A percentile compares a stretch with the other conserved stretches of the same genome.
Evolutionary conservation across 192 early-diverging fungal species (phyloP).

Genomic region (Backusella luteola): DNA sequence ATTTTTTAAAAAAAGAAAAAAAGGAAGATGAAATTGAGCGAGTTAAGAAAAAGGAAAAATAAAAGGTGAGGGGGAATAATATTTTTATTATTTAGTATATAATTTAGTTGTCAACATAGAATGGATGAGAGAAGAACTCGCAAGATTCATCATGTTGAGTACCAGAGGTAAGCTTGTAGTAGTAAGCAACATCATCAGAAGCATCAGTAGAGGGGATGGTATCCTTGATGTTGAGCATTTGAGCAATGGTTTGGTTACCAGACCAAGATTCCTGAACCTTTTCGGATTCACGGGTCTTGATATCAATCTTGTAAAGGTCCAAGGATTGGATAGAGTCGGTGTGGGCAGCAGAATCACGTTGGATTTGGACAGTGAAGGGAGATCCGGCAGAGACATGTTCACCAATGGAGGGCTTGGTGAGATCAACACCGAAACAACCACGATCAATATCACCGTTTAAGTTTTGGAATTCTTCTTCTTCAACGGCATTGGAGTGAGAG

Average conservation of each 20-base stretch:
- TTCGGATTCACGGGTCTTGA: conserved; percentile 18
- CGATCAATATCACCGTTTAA: conserved; percentile 30
- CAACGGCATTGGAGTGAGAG: conserved; percentile 28
- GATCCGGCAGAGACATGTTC: conserved; percentile 6
- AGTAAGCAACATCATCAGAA: conserved; percentile 24
- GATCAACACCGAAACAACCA: conserved; percentile 36
- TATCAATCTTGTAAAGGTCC: conserved; percentile 24
- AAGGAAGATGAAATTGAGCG: too few relatives aligned
- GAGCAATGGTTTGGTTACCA: conserved; percentile 20
- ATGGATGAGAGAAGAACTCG: conserved; percentile 35
- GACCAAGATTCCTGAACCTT: conserved; percentile 28
- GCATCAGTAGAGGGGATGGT: conserved; percentile 13
- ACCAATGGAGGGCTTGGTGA: conserved; percentile 15
- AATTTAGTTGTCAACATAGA: conserved; percentile 33
- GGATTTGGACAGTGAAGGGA: conserved; percentile 22
- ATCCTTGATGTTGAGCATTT: conserved; percentile 35
- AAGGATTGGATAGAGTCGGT: conserved; percentile 22
- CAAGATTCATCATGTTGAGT: conserved; percentile 33
- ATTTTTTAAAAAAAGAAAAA: too few relatives aligned
- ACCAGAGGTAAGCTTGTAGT: conserved; percentile 26
- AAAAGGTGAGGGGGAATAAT: neutral
- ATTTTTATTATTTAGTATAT: neutral
- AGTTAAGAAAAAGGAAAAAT: neutral
- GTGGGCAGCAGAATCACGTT: conserved; percentile 36
- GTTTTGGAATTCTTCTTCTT: conserved; percentile 13